Conservation (phyloP, 176 grass and related monocot genomes). For the Zoysia pacifica region DNA sequence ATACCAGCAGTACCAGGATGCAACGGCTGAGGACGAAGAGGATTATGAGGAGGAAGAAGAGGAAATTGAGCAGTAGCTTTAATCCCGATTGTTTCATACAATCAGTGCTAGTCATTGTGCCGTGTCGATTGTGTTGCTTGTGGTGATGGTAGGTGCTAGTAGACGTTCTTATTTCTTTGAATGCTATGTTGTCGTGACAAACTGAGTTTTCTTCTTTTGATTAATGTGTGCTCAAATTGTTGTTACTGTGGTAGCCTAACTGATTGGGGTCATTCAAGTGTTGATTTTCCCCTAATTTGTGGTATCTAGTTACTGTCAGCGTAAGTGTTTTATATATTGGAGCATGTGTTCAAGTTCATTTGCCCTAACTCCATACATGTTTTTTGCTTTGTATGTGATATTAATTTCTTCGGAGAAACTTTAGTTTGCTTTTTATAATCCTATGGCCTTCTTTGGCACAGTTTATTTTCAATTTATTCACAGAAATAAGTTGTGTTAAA, state of each 20-base stretch:
- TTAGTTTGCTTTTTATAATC: too few relatives aligned
- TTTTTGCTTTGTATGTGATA: too few relatives aligned
- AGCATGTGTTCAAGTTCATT: too few relatives aligned
- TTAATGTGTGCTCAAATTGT: constrained; percentile 26
- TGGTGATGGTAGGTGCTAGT: constrained; percentile 35
- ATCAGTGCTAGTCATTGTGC: constrained; percentile 2
- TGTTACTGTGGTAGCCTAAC: constrained; percentile 31
- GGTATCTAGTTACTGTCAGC: neutral
- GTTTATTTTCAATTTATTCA: too few relatives aligned
- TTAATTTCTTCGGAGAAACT: too few relatives aligned
- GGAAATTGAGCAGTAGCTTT: constrained; percentile 21
- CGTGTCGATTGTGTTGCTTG: constrained; percentile 27
- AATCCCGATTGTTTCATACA: neutral
- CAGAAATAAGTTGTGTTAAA: too few relatives aligned
- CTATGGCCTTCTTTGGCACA: too few relatives aligned
- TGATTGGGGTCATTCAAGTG: constrained; percentile 24
- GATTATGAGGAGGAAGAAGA: constrained; percentile 64
- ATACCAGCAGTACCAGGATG: constrained; percentile 92
- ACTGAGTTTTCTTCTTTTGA: constrained; percentile 24
- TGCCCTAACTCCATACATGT: too few relatives aligned
- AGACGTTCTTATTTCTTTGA: constrained; percentile 9
- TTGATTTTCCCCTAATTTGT: neutral
- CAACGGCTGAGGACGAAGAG: constrained; percentile 58
- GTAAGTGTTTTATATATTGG: neutral
- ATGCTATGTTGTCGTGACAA: constrained; percentile 23